A percentile compares a stretch with the other conserved stretches of the same genome.
phyloP scores from a whole-genome alignment of 148 eudicot species.

The Chenopodium berlandieri region DNA sequence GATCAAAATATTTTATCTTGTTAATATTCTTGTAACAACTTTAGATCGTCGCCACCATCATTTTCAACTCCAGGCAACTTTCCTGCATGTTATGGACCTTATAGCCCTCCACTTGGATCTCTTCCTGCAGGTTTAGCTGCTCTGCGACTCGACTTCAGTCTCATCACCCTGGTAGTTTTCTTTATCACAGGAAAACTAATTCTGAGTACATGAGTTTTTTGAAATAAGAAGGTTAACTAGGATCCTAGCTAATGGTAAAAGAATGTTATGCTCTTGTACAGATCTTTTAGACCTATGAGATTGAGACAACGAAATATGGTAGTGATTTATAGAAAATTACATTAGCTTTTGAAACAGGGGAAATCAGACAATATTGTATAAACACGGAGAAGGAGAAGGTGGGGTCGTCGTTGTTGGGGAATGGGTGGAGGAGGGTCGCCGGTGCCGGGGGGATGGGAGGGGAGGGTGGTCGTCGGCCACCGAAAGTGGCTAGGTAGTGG shows the following conservation, averaged over 20 bases:
- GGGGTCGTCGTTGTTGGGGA: too few species aligned
- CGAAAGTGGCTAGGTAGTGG: too few species aligned
- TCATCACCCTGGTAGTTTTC: conserved; percentile 33
- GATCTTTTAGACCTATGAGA: conserved; percentile 13
- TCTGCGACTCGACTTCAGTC: conserved; percentile 36
- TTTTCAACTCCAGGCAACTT: conserved; percentile 35
- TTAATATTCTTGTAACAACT: conserved; percentile 44
- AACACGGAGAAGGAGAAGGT: too few species aligned
- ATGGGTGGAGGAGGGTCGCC: too few species aligned
- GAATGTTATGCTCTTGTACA: conserved; percentile 24
- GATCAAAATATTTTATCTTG: not conserved
- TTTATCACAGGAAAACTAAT: conserved; percentile 33
- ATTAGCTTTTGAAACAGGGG: not conserved
- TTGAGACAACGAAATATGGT: not conserved
- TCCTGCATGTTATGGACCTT: conserved; percentile 39
- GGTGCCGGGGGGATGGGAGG: too few species aligned
- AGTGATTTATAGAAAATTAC: not conserved
- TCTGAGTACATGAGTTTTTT: conserved; percentile 23
- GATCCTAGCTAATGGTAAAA: conserved; percentile 14
- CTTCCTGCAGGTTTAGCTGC: conserved; percentile 41
- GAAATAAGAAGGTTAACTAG: conserved; percentile 21
- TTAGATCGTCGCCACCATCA: conserved; percentile 46
- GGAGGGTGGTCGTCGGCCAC: too few species aligned
- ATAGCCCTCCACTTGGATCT: conserved; percentile 43
- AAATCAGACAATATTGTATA: too few species aligned